Evolutionary conservation across 345 rosid species (phyloP), one percentile per base, ranked within the genome.

Genomic region (Schrenkiella parvula): DNA sequence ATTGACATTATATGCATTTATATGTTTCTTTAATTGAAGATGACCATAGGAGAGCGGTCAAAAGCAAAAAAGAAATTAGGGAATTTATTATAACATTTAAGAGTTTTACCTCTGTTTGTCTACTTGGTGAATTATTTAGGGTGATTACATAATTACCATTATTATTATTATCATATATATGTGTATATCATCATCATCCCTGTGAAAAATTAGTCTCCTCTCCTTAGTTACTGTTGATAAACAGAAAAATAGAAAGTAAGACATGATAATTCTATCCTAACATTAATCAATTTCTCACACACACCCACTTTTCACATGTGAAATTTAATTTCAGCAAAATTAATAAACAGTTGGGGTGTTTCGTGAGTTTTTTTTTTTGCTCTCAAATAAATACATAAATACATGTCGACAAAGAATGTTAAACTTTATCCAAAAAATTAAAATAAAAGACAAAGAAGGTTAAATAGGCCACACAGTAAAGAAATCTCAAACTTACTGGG

Each of bases 41-140:
- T 42, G 34, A 32, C 58, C 26, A 57, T 18, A 65, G 28, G 42
- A n/a, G n/a, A 65, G 6, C 4, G 32, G 66, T 65, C 66, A 65
- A 65, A 46, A 28, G 50, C n/a, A 52, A 15, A 35, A 53, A 43
- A 64, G 34, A 53, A 54, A 44, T 55, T 54, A 25, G 73, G 21
- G 21, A 59, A 67, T 31, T 73, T 67, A 74, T 59, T 67, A 48
- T 47, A 14, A 56, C 25, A 57, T 28, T 37, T 37, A 56, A 46
- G 66, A 65, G 31, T 64, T 73, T 46, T 42, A 64, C 71, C 63
- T 73, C 10, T 54, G 58, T 64, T 55, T 46, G 71, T 73, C 71
- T 55, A 15, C 59, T 44, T 55, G 71, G 66, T 73, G 66, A 65
- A 73, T 50, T 50, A 67, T 60, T 73, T 50, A 57, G 15, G 46